A percentile compares a stretch with the other conserved stretches of the same genome.
Conservation (phyloP, 2,329 filamentous ascomycete genomes). For the Ilyonectria mors-panacis region DNA sequence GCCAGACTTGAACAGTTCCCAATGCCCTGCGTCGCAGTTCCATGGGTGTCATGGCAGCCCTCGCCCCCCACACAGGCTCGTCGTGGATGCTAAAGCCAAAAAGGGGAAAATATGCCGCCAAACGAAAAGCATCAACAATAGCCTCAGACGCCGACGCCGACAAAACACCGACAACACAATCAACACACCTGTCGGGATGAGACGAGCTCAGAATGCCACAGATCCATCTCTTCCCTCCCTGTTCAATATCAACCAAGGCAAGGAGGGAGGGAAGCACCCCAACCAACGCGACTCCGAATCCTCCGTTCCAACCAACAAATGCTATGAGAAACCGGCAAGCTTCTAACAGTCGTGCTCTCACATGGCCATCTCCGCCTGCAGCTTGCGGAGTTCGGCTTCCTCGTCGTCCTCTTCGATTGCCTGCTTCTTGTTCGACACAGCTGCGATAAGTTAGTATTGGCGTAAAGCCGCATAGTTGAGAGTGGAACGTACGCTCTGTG, state of each 20-base stretch:
- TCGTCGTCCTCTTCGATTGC: slow-evolving; percentile 84
- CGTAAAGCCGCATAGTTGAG: not conserved
- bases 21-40: slow-evolving; percentile 22
- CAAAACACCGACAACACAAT: slow-evolving; percentile 47
- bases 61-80: slow-evolving; percentile 16
- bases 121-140: slow-evolving; percentile 45
- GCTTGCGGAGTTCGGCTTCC: slow-evolving; percentile 91
- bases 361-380: slow-evolving; percentile 99
- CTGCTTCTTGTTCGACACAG: slow-evolving; percentile 55
- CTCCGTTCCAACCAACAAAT: slow-evolving; percentile 39
- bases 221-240: slow-evolving; percentile 38
- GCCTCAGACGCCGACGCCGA: slow-evolving; percentile 53
- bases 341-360: slow-evolving; percentile 56
- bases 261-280: slow-evolving; percentile 21
- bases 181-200: slow-evolving; percentile 35
- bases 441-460: slow-evolving; percentile 44
- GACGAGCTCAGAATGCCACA: slow-evolving; percentile 30
- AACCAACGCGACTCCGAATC: slow-evolving; percentile 18
- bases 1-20: slow-evolving; percentile 21
- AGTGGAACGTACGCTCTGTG: slow-evolving; percentile 77
- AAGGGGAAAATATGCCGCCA: slow-evolving; percentile 37
- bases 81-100: slow-evolving; percentile 29
- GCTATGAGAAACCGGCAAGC: slow-evolving; percentile 43
- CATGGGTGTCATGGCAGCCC: slow-evolving; percentile 19
- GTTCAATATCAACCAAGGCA: slow-evolving; percentile 27